Evolutionary conservation across 23 red algal genomes (phyloP), one percentile per base, ranked within the genome.

Genomic region (Gracilaria domingensis): DNA sequence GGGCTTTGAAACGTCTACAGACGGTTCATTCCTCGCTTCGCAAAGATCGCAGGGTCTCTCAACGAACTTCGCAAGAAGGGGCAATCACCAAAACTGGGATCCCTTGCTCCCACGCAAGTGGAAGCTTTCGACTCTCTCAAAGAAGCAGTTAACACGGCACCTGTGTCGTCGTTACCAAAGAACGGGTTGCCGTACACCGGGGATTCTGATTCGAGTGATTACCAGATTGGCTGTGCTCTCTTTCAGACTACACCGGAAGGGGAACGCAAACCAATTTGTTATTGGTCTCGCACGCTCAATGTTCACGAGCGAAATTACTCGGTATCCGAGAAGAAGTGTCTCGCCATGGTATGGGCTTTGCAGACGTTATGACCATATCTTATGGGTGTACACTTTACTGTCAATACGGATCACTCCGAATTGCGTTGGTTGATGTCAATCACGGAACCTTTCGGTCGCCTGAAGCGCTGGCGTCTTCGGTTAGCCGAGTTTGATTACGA

Each of bases 1-100:
- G 72, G 39, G 7, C 17, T 90, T 0, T 76, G 67, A 39, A 78
- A 76, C 37, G 29, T 90, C n/a, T 90, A 90, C n/a, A 72, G 86
- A 26, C 70, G 86, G 18, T 80, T 81, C 25, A 65, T 90, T 35
- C 32, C 30, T 40, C 13, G 74, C 4, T 79, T 80, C 49, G 71
- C 86, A 17, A 2, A 79, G 45, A 90, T 80, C 0, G 24, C 86
- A 13, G 35, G 2, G n/a, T 57, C 86, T 7, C 86, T 80, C n/a
- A 65, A 66, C 16, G 59, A 58, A n/a, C 47, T 59, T 5, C 37
- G 56, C 17, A 79, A 64, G 45, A 79, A 75, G 48, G 74, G 47
- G 21, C 34, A 29, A 26, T 47, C 74, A 48, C 45, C 80, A 35
- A 84, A 84, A 2, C 36, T 84, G 39, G 50, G 29, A 4, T 7